Base-by-base conservation (phyloP, 805 yeast species). In the Saccharomycopsis babjevae region DNA sequence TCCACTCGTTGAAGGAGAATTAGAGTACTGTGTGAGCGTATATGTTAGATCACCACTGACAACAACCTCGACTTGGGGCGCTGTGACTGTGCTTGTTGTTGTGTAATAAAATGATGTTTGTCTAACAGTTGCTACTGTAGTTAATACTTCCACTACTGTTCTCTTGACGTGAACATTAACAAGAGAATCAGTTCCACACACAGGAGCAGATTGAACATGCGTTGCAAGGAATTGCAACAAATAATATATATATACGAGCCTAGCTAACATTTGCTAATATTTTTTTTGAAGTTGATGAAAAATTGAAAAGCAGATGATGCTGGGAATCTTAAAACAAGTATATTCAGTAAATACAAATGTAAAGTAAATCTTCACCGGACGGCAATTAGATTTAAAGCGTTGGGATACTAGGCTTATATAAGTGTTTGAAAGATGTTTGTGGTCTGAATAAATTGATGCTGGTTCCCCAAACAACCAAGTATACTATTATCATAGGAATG, bases 11-110 rank as follows among this genome's bases (percentile, higher is more conserved):
- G 61, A 39, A 46, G 38, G 43, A 46, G 54, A 46, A 15, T 30
- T 46, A 39, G 74, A 69, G 11, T 76, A 72, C 59, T 75, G 68
- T 30, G 85, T 82, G 62, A 69, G 67, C 16, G 85, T 81, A 65
- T 75, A 79, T 43, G 83, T 78, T 50, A 73, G 79, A 56, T 82
- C 83, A 67, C 79, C 75, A 59, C 65, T 63, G 57, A 82, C 76
- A 52, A 80, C 72, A 18, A 82, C 70, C 64, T 80, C 79, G 43
- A 82, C 84, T 20, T 83, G 77, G 30, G 85, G 84, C 62, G 79
- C 72, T 65, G 74, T 73, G 20, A 78, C 71, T 15, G 83, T 79
- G 28, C 79, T 74, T 32, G 81, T 78, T 7, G 64, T 30, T n/a
- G 65, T 63, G 39, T 52, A 56, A 32, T 50, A 58, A 30, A 34